Evolutionary conservation across 768 basidiomycete species (phyloP), one percentile per base, ranked within the genome.

Genomic region (Phylloporus arenicola): DNA sequence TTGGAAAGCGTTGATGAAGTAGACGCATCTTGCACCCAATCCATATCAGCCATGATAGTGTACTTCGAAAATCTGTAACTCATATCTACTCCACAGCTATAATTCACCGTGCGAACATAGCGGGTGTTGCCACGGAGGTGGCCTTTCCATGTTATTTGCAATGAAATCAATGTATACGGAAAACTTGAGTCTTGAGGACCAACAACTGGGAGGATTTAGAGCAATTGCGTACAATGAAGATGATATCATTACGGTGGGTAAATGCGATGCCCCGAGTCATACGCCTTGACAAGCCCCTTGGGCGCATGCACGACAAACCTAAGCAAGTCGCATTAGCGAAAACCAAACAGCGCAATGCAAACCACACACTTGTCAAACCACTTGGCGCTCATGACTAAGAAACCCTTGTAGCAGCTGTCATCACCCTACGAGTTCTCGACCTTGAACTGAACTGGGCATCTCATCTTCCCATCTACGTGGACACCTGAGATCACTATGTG

Each of bases 391-490:
- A 95, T 94, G 60, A 94, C 81, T 70, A 88, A 91, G 70, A 83
- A 94, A 6, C 94, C 93, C 58, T 92, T 84, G 57, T 92, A 75
- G 22, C 92, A 87, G 0, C 75, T 77, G 0, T 71, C 70, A 24
- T 83, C 82, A 14, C 90, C 88, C 95, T 94, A 98, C 3, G 85
- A 88, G 72, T 98, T 98, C 76, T 98, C 95, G 19, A 98, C 90
- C 70, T 92, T 91, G 79, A 92, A 98, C n/a, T 92, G 79, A 17
- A 94, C 69, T 0, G 92, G 85, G 51, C 79, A 81, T 46, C 90
- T 91, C 3, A 67, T 64, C 48, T 65, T 70, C 11, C 72, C 68
- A 61, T 94, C 92, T 43, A 96, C 72, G 63, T 97, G 94, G 16
- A 94, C 94, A 16, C 81, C 94, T 16, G 88, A 84, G 64, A 97